Evolutionary conservation across 1,139 yeast species (phyloP).

Genomic region (Suhomyces panamericanus): DNA sequence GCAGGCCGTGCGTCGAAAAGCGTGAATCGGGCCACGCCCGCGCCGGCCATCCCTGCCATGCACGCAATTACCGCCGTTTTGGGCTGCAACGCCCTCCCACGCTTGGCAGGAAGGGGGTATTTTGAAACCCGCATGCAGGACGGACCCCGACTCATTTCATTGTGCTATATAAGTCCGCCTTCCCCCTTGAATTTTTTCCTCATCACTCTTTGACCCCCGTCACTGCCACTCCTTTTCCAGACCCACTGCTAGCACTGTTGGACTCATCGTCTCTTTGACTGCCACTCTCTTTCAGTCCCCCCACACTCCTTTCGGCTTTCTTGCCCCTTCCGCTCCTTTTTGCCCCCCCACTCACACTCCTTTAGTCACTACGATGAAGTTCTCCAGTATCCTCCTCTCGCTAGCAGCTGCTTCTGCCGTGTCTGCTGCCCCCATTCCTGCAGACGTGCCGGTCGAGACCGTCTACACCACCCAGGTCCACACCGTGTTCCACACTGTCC

Average conservation of each 20-base stretch:
- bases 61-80: slow-evolving; percentile 1
- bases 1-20: no score
- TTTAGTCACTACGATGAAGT: slow-evolving; percentile 14
- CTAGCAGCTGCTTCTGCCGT: slow-evolving; percentile 14
- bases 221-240: slow-evolving; percentile 9
- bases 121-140: not conserved
- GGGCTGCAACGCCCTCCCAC: not conserved
- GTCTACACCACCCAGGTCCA: slow-evolving; percentile 14
- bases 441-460: slow-evolving; percentile 18
- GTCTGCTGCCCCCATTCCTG: slow-evolving; percentile 26
- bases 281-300: not conserved
- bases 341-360: slow-evolving; percentile 8
- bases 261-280: not conserved
- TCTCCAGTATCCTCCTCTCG: slow-evolving; percentile 16
- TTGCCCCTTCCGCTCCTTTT: slow-evolving; percentile 12
- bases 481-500: slow-evolving; percentile 19
- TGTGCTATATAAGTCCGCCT: not conserved
- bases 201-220: slow-evolving; percentile 4
- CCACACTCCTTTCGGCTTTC: not conserved
- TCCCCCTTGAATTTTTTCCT: not conserved
- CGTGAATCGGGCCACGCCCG: no score
- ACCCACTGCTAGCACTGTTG: not conserved
- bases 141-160: not conserved
- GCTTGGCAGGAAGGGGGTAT: not conserved
- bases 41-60: not conserved